Evolutionary conservation across 139 green algal species (phyloP).

Genomic region (Chlorella sp.): DNA sequence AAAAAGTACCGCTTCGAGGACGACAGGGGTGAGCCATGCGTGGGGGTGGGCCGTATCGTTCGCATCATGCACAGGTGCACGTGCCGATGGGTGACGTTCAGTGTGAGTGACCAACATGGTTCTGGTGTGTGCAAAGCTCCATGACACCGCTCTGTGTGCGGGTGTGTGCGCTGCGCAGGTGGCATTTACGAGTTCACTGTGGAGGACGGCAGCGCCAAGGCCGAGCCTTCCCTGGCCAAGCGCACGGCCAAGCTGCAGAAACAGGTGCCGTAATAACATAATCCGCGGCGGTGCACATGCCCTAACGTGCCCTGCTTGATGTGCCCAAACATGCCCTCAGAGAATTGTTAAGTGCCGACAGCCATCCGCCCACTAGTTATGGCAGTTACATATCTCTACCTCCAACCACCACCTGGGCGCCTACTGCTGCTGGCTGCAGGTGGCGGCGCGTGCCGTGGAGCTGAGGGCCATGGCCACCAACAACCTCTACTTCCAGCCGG

Average conservation of each 20-base stretch:
- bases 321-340: no score
- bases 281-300: no score
- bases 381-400: no score
- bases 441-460: background rate
- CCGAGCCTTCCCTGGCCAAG: conserved; percentile 24
- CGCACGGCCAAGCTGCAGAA: conserved; percentile 20
- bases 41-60: no score
- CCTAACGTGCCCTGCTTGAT: no score
- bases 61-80: no score
- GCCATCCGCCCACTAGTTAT: no score
- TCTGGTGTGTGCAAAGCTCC: background rate
- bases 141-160: no score
- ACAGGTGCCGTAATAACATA: no score
- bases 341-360: no score
- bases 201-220: conserved; percentile 30
- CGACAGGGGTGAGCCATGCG: conserved; percentile 25
- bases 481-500: background rate
- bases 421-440: no score
- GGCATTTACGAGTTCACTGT: conserved; percentile 51
- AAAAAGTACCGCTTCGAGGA: conserved; percentile 55
- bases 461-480: background rate
- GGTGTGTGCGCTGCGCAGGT: conserved; percentile 18
- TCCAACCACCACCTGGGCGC: no score
- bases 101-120: background rate
- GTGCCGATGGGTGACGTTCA: background rate